A percentile compares a stretch with the other conserved stretches of the same genome.
Conservation (phyloP, 2,329 filamentous ascomycete genomes). For the Exophiala lecanii-corni region DNA sequence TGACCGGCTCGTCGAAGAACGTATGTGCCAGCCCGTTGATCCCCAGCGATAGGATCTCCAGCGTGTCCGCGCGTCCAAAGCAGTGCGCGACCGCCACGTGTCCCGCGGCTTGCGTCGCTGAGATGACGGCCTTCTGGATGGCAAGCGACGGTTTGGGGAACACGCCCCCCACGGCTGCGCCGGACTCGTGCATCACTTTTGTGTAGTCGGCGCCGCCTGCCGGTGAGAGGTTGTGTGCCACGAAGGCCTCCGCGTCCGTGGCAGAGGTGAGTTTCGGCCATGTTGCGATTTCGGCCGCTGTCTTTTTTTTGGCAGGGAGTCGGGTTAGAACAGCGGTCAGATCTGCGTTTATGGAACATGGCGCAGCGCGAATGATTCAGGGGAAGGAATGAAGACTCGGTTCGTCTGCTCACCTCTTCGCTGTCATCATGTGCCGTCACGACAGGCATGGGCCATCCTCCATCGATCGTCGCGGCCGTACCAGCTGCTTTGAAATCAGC, state of each 20-base stretch:
- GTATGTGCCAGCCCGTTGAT: slow-evolving; percentile 32
- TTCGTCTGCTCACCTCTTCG: slow-evolving; percentile 1
- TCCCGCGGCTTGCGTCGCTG: slow-evolving; percentile 31
- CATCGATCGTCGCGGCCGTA: slow-evolving; percentile 45
- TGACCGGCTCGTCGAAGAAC: slow-evolving; percentile 29
- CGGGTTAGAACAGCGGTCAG: no score
- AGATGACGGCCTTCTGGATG: slow-evolving; percentile 43
- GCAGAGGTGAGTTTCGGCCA: slow-evolving; percentile 44
- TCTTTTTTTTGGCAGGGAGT: no score
- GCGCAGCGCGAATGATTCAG: no score
- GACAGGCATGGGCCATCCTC: slow-evolving; percentile 42
- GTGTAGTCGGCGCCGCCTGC: slow-evolving; percentile 87
- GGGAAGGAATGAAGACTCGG: background rate
- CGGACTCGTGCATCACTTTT: slow-evolving; percentile 82
- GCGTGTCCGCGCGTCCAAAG: slow-evolving; percentile 26
- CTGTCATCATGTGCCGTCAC: slow-evolving; percentile 4
- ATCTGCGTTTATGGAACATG: no score
- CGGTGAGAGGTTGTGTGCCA: slow-evolving; percentile 54
- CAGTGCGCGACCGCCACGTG: slow-evolving; percentile 30
- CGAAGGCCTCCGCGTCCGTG: slow-evolving; percentile 39
- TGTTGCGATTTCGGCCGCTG: background rate
- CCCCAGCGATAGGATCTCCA: slow-evolving; percentile 29
- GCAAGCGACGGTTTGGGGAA: slow-evolving; percentile 38
- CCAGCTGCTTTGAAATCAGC: slow-evolving; percentile 45
- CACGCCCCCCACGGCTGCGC: slow-evolving; percentile 31